phyloP scores from a whole-genome alignment of 2,329 filamentous ascomycete species.

The Exophiala dermatitidis region DNA sequence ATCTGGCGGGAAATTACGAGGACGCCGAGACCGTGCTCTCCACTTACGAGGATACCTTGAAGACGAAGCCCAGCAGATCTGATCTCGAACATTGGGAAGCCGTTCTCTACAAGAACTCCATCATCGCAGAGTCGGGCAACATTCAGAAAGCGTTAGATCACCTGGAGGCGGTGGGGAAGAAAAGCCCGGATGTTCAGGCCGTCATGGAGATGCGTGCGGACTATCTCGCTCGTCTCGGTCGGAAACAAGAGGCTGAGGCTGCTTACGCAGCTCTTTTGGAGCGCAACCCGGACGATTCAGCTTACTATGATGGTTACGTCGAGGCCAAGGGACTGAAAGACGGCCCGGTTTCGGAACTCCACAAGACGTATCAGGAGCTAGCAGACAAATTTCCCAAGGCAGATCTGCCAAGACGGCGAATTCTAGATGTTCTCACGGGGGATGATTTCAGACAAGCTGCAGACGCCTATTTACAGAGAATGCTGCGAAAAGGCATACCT shows the following conservation, averaged over 20 bases:
- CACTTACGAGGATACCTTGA: conserved; percentile 89
- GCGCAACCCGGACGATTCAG: conserved; percentile 78
- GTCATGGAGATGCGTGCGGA: conserved; percentile 79
- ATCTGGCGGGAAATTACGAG: conserved; percentile 74
- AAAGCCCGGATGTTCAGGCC: conserved; percentile 73
- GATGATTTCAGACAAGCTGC: conserved; percentile 73
- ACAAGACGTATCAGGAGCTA: conserved; percentile 74
- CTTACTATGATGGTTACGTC: conserved; percentile 75
- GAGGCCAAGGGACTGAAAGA: conserved; percentile 58
- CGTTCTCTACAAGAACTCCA: conserved; percentile 84
- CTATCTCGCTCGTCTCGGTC: conserved; percentile 71
- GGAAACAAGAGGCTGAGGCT: conserved; percentile 70
- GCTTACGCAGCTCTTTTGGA: conserved; percentile 76
- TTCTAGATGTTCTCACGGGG: conserved; percentile 79
- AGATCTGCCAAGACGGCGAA: conserved; percentile 78
- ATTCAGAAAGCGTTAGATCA: conserved; percentile 77
- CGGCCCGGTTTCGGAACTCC: conserved; percentile 56
- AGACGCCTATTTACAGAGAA: conserved; percentile 69
- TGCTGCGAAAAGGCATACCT: conserved; percentile 87
- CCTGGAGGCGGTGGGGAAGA: conserved; percentile 67
- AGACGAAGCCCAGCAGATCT: conserved; percentile 60
- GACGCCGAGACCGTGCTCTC: conserved; percentile 87
- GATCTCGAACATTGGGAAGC: conserved; percentile 94
- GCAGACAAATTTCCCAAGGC: conserved; percentile 72
- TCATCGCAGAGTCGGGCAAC: conserved; percentile 87